Evolutionary conservation across 176 grass and related monocot genomes (phyloP).

Genomic region (Echinochloa phyllopogon): DNA sequence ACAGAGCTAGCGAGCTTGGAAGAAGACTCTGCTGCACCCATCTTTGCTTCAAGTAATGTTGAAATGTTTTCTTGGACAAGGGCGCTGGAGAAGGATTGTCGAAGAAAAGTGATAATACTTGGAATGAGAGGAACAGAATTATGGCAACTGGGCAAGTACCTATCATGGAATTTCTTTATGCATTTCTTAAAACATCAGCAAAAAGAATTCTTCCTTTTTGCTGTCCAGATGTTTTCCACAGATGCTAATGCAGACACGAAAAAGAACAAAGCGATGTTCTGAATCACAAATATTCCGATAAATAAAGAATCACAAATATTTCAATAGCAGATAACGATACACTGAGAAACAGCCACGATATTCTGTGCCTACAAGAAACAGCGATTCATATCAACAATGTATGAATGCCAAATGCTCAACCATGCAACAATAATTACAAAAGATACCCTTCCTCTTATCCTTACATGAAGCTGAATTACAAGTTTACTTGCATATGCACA

Average conservation of each 20-base stretch:
- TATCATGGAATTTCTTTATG: slow-evolving; percentile 13
- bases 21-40: slow-evolving; percentile 57
- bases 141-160: slow-evolving; percentile 33
- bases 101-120: slow-evolving; percentile 24
- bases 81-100: slow-evolving; percentile 18
- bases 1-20: slow-evolving; percentile 40
- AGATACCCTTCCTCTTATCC: background rate
- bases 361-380: slow-evolving; percentile 11
- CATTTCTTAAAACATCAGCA: background rate
- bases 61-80: slow-evolving; percentile 9
- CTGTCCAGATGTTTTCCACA: slow-evolving; percentile 38
- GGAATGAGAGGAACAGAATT: background rate
- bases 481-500: background rate
- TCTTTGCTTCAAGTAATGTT: slow-evolving; percentile 14
- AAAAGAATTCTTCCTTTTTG: background rate
- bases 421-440: background rate
- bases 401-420: background rate
- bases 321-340: slow-evolving; percentile 28
- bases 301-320: slow-evolving; percentile 2
- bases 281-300: background rate
- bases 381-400: background rate
- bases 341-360: slow-evolving; percentile 14
- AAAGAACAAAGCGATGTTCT: background rate
- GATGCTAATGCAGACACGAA: slow-evolving; percentile 39
- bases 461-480: background rate